Evolutionary conservation across 2,329 filamentous ascomycete genomes (phyloP), one percentile per base, ranked within the genome.

Genomic region (Ophiostoma sp.): DNA sequence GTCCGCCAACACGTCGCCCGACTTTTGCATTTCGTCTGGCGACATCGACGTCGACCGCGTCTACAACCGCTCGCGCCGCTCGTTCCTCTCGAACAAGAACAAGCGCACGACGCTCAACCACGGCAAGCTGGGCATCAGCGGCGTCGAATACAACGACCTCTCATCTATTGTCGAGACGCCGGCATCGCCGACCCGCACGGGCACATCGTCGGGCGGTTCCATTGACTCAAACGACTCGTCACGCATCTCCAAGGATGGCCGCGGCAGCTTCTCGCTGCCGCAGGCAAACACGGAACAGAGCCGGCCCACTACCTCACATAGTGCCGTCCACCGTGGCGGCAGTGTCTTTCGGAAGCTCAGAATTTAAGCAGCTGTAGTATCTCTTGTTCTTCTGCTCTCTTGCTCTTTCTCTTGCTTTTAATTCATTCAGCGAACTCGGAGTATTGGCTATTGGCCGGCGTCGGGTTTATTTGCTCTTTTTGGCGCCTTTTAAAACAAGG

Each of bases 1-100:
- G 36, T 85, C 87, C 18, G 87, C 87, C 69, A 81, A 87, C 72
- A 79, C 84, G 6, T 83, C 81, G 14, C 81, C 82, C 65, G 81
- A 85, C 70, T 86, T 85, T 62, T 82, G 78, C 73, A 85, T 89
- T 69, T 81, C 81, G 52, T 81, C 83, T 67, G 81, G 83, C 67
- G 84, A 87, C 71, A 76, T 85, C 62, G 78, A 81, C 67, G 76
- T 81, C 1, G 75, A 77, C 38, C 78, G 77, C 65, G 78, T 79
- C 44, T 73, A 82, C 58, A 75, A 77, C 47, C 79, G 82, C 62
- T 79, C 81, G 55, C 79, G 79, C 62, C 80, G 79, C 40, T 81
- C 81, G 2, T 81, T 85, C 72, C 74, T 69, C 36, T 36, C 84
- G 58, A 74, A 76, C 71, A 83, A 81, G 73, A 78, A 81, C 73